Evolutionary conservation across 192 early-diverging fungal genomes (phyloP).

Genomic region (Umbelopsis ramanniana): DNA sequence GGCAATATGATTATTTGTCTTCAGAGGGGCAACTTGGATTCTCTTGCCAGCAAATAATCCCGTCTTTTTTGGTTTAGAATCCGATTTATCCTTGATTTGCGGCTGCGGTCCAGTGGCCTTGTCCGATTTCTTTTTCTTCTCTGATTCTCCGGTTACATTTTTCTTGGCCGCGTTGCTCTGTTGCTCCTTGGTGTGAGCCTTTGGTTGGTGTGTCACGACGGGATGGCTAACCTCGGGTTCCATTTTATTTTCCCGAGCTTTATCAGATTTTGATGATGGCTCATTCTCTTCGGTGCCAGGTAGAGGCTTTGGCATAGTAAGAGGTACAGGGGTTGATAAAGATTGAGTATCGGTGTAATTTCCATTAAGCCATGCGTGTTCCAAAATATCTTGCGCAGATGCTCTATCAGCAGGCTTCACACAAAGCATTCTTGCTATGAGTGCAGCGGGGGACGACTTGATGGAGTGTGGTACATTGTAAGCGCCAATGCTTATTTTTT

Average conservation of each 20-base stretch:
- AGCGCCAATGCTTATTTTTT: conserved; percentile 60
- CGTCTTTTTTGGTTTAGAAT: background rate
- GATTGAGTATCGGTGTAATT: conserved; percentile 30
- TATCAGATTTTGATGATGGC: background rate
- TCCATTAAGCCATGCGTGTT: conserved; percentile 58
- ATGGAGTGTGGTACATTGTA: conserved; percentile 54
- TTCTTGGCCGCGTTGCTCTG: background rate
- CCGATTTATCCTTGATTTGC: background rate
- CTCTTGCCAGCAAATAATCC: conserved; percentile 5
- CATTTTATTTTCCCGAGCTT: background rate
- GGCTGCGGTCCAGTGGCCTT: background rate
- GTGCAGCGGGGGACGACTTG: conserved; percentile 35
- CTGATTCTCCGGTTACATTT: background rate
- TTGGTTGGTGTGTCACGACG: background rate
- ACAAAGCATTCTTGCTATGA: conserved; percentile 54
- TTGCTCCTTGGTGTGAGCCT: background rate
- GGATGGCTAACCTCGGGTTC: background rate
- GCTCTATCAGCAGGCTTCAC: conserved; percentile 58
- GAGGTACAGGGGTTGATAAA: conserved; percentile 8
- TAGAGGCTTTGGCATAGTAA: conserved; percentile 15
- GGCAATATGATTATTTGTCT: conserved; percentile 1
- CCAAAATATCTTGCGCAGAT: conserved; percentile 56
- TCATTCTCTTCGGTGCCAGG: conserved; percentile 4
- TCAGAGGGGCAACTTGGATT: conserved; percentile 8
- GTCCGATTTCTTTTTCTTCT: background rate